Conservation (phyloP, 148 eudicot species). For the Arctostaphylos glauca region DNA sequence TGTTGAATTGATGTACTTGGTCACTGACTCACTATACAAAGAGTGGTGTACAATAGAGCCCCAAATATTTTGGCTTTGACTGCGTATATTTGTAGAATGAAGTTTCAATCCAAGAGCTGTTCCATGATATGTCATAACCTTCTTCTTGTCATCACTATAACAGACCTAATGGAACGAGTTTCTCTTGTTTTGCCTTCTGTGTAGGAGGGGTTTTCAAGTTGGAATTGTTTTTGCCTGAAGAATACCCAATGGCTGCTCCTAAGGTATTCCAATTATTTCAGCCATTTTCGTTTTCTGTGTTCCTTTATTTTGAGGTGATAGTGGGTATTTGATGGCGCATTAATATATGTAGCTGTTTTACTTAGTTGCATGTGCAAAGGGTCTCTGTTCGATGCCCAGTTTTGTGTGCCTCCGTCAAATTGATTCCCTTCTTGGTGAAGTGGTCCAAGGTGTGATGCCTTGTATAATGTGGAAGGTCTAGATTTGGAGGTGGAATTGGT, state of each 20-base stretch:
- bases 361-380: not conserved
- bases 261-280: slow-evolving; percentile 46
- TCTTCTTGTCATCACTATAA: not conserved
- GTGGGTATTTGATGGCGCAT: not conserved
- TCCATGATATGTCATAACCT: no score
- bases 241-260: slow-evolving; percentile 99
- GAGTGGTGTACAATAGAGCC: not conserved
- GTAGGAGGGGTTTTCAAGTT: slow-evolving; percentile 97
- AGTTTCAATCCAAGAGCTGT: not conserved
- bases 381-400: not conserved
- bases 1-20: not conserved
- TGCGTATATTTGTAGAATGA: not conserved
- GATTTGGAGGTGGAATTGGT: no score
- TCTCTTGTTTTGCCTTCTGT: slow-evolving; percentile 17
- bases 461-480: not conserved
- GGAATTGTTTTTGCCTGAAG: slow-evolving; percentile 96
- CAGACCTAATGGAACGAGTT: not conserved
- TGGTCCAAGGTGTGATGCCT: not conserved
- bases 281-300: not conserved
- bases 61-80: not conserved
- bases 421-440: not conserved
- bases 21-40: not conserved
- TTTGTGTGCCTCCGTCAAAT: not conserved
- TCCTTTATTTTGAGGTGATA: not conserved
- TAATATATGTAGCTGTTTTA: slow-evolving; percentile 10